phyloP scores from a whole-genome alignment of 2,329 filamentous ascomycete genomes.

The Cladophialophora chaetospira region DNA sequence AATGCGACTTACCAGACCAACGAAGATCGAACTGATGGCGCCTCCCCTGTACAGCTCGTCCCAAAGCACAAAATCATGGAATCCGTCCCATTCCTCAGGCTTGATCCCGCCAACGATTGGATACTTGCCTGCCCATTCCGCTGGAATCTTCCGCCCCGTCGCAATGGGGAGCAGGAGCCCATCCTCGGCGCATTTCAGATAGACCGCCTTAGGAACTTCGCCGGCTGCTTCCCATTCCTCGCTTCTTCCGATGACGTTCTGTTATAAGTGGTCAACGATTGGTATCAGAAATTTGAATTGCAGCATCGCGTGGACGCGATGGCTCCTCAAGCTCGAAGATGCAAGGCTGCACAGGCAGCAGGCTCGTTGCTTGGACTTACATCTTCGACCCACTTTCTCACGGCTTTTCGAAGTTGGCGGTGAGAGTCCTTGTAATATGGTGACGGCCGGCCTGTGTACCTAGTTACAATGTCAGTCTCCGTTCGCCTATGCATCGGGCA shows the following conservation, averaged over 20 bases:
- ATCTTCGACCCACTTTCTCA: neutral
- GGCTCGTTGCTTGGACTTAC: neutral
- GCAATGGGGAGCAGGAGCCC: neutral
- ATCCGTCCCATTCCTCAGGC: constrained; percentile 1
- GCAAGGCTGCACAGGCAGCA: neutral
- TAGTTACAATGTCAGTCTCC: no score
- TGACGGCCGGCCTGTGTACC: neutral
- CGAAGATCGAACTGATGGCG: neutral
- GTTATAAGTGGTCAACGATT: neutral
- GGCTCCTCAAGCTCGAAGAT: neutral
- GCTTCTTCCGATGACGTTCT: neutral
- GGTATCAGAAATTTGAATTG: neutral
- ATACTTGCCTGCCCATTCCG: neutral
- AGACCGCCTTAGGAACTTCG: neutral
- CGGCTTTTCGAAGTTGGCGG: neutral
- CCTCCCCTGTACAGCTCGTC: neutral
- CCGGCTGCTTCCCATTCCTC: constrained; percentile 5
- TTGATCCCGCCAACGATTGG: neutral
- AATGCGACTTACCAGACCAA: neutral
- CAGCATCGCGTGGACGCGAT: neutral
- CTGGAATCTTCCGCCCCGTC: neutral
- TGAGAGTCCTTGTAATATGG: constrained; percentile 1
- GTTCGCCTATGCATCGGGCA: no score
- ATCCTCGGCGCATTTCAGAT: neutral
- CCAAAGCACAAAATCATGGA: neutral